Percentiles rank a stretch among this genome's conserved stretches.
These are phyloP conservation scores for Bruguiera hainesii DNA, from an alignment of 441 rosid species.

Conservation along the genomic window DNA sequence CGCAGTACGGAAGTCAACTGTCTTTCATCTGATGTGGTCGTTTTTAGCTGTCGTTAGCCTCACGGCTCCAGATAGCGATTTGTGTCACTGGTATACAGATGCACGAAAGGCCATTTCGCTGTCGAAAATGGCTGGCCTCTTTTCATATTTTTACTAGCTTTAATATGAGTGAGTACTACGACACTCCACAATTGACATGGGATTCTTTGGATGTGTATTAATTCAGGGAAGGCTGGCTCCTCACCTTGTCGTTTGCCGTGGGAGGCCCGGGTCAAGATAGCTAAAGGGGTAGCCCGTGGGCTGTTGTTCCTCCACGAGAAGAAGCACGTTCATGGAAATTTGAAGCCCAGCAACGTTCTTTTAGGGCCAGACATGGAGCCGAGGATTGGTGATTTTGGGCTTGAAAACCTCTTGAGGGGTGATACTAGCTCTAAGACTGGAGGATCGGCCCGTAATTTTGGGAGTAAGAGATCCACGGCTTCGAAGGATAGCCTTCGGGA, in stretches of 20 bases:
- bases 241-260: conserved; percentile 71
- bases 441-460: conserved; percentile 57
- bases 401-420: conserved; percentile 58
- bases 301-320: conserved; percentile 74
- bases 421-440: conserved; percentile 59
- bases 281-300: conserved; percentile 77
- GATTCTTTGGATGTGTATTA: not conserved
- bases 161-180: not conserved
- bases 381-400: conserved; percentile 76
- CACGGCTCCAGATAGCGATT: conserved; percentile 35
- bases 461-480: conserved; percentile 69
- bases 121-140: conserved; percentile 13
- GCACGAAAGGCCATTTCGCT: not conserved
- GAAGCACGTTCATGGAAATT: conserved; percentile 79
- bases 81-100: not conserved
- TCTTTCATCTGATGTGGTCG: conserved; percentile 12
- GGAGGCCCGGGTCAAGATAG: conserved; percentile 81
- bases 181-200: too few species aligned
- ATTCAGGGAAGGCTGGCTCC: conserved; percentile 61
- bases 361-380: conserved; percentile 72
- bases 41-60: conserved; percentile 23
- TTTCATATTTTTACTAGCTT: not conserved
- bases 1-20: conserved; percentile 38
- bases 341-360: conserved; percentile 76
- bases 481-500: conserved; percentile 66